These are phyloP conservation scores for Tuber aestivum DNA, from an alignment of 495 filamentous ascomycete genomes.

Conservation along the genomic window DNA sequence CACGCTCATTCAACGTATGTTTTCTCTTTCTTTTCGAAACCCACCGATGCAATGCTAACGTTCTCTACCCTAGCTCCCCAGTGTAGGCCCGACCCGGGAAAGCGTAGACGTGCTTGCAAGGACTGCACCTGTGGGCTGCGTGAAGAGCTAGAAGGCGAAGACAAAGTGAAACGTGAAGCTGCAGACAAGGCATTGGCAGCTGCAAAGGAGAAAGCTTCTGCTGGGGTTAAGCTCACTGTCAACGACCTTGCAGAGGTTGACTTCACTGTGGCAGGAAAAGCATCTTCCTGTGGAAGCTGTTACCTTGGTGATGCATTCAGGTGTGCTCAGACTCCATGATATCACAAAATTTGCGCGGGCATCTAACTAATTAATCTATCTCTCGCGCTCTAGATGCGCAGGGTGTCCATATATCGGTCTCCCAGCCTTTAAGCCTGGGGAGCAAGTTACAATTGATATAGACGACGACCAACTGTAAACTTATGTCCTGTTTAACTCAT, in stretches of 20 bases:
- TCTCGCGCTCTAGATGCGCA: conserved; percentile 45
- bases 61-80: conserved; percentile 58
- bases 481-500: conserved; percentile 6
- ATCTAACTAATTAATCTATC: neutral
- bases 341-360: neutral
- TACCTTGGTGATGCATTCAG: conserved; percentile 85
- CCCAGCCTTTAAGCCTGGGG: conserved; percentile 91
- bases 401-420: conserved; percentile 90
- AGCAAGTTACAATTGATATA: conserved; percentile 82
- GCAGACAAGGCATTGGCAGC: conserved; percentile 58
- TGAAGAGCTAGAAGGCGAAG: conserved; percentile 70
- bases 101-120: conserved; percentile 88
- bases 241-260: conserved; percentile 83
- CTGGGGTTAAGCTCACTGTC: conserved; percentile 62
- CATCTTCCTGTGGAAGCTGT: conserved; percentile 87
- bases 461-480: conserved; percentile 75
- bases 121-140: conserved; percentile 94
- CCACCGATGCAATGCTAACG: conserved; percentile 8
- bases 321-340: conserved; percentile 47
- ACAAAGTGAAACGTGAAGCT: conserved; percentile 58
- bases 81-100: conserved; percentile 74
- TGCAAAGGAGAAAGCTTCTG: conserved; percentile 49
- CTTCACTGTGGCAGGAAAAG: conserved; percentile 92
- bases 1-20: conserved; percentile 69
- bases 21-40: conserved; percentile 30